Conservation (phyloP, 768 basidiomycete genomes). For the Baorangia bicolor region DNA sequence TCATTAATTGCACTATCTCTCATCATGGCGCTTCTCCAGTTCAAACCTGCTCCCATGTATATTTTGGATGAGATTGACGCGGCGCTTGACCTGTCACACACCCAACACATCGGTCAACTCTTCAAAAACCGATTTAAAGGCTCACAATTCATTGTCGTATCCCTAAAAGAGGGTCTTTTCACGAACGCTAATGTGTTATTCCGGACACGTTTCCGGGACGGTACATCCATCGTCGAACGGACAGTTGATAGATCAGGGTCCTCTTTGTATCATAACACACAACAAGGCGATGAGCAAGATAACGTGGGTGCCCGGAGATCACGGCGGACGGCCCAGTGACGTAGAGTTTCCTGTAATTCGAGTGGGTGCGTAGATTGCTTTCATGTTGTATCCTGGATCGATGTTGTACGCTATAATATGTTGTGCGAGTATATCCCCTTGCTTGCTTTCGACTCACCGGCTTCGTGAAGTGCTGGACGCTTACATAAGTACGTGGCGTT, state of each 20-base stretch:
- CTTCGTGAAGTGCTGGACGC: neutral
- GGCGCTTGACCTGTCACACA: conserved; percentile 92
- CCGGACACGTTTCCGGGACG: conserved; percentile 89
- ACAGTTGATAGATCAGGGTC: conserved; percentile 67
- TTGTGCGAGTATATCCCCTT: conserved; percentile 1
- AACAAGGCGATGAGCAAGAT: conserved; percentile 12
- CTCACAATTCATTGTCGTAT: conserved; percentile 97
- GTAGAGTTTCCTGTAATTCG: neutral
- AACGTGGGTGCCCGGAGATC: conserved; percentile 18
- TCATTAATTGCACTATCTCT: conserved; percentile 96
- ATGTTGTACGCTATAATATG: conserved; percentile 16
- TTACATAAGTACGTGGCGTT: neutral
- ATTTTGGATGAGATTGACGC: conserved; percentile 99
- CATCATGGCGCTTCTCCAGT: conserved; percentile 98
- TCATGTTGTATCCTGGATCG: neutral
- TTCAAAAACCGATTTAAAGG: conserved; percentile 98
- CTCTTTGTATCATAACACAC: conserved; percentile 32
- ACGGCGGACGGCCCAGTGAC: conserved; percentile 11
- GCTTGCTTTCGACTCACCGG: too few species aligned
- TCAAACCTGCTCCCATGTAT: conserved; percentile 99
- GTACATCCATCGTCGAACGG: conserved; percentile 86
- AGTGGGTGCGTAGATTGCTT: neutral
- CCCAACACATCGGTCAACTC: conserved; percentile 97
- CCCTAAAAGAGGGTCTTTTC: conserved; percentile 94
- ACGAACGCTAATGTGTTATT: conserved; percentile 97